phyloP scores from a whole-genome alignment of 441 rosid species.

The California macrophylla region DNA sequence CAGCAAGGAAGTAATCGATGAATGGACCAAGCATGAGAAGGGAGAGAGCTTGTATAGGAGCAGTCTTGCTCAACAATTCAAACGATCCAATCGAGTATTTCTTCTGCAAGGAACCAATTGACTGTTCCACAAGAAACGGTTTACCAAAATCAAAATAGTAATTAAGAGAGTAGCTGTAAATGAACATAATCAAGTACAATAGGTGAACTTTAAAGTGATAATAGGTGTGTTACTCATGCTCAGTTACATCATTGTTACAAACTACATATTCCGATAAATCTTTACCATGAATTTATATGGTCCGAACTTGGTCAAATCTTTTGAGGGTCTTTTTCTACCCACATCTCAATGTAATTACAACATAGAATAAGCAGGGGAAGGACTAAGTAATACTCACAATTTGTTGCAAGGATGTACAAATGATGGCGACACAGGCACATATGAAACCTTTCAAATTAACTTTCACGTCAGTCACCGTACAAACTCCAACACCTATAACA shows the following conservation, averaged over 20 bases:
- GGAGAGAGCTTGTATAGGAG: constrained; percentile 26
- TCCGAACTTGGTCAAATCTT: no score
- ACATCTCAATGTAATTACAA: neutral
- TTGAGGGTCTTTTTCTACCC: no score
- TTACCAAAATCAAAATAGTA: neutral
- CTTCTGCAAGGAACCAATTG: constrained; percentile 27
- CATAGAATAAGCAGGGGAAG: neutral
- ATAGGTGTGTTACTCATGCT: no score
- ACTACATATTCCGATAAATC: no score
- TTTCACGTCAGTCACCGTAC: constrained; percentile 20
- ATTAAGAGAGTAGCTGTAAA: neutral
- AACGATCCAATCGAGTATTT: constrained; percentile 26
- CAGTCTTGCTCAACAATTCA: constrained; percentile 26
- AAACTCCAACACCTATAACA: constrained; percentile 14
- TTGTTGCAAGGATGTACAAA: constrained; percentile 25
- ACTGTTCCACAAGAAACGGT: constrained; percentile 12
- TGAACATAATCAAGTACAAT: no score
- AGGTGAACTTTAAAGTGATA: no score
- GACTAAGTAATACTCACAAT: constrained; percentile 19
- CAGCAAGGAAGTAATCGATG: constrained; percentile 21
- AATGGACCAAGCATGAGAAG: constrained; percentile 24
- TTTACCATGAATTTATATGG: no score
- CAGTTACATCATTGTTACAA: no score
- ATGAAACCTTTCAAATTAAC: constrained; percentile 25
- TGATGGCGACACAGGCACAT: constrained; percentile 24